Evolutionary conservation across 768 basidiomycete genomes (phyloP), one percentile per base, ranked within the genome.

Genomic region (Collybia mongolica): DNA sequence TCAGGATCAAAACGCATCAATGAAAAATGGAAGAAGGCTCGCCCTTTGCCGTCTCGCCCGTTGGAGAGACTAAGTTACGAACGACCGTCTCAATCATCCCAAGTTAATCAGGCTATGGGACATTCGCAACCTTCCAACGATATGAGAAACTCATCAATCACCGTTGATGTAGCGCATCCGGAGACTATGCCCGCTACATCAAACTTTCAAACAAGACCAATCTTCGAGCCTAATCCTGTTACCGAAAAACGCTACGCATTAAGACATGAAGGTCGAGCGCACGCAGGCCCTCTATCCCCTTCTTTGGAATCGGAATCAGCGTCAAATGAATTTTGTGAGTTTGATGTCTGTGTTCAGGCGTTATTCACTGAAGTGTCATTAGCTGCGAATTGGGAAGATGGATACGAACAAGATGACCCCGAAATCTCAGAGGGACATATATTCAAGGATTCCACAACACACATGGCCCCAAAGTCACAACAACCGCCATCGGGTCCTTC

Each of bases 321-420:
- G 14, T 32, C 32, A 44, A 32, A 28, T 7, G 17, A 35, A 17
- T 5, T 18, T 36, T 20, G n/a, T 15, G 23, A 19, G 44, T 17
- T 48, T n/a, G 3, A 1, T 9, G 5, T 49, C 48, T 42, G 26
- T 28, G 41, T 4, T 17, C 11, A 41, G 17, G n/a, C 7, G 11
- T 14, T 32, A 28, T 32, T 9, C 11, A 14, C 14, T 32, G 32
- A 32, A 32, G 14, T 9, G 11, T 14, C 14, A 14, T 32, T 32
- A 43, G 42, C 46, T 11, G 18, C 15, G 9, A 20, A 44, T 15
- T 65, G 65, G 64, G 64, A 67, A 54, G 61, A 62, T 14, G 44
- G 28, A n/a, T 67, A 65, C 37, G 65, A 57, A 32, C 54, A 54
- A 51, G 54, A 59, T 9, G 57, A 56, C n/a, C 17, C 24, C 23